Percentiles rank a stretch among this genome's conserved stretches.
These are phyloP conservation scores for Aspergillus bertholletiae DNA, from an alignment of 495 filamentous ascomycete species.

Conservation along the genomic window DNA sequence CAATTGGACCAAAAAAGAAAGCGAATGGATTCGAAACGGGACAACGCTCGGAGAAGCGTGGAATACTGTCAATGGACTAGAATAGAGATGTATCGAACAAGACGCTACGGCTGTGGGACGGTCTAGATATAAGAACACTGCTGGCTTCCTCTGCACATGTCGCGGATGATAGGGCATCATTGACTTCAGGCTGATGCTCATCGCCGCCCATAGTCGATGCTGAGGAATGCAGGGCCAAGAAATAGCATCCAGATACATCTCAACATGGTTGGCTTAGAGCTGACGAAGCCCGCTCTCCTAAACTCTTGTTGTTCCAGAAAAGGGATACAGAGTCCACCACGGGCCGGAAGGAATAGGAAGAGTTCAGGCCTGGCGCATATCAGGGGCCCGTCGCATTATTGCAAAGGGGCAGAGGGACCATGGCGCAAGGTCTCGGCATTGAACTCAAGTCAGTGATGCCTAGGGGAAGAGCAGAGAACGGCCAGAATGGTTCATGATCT, in stretches of 20 bases:
- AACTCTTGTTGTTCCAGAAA: conserved; percentile 5
- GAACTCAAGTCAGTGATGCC: neutral
- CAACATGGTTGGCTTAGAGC: conserved; percentile 8
- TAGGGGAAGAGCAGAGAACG: neutral
- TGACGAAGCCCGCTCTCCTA: conserved; percentile 4
- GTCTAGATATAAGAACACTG: neutral
- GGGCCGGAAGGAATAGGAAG: conserved; percentile 7
- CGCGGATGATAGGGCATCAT: conserved; percentile 1
- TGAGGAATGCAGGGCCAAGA: neutral
- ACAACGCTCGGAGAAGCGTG: neutral
- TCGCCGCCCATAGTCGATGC: neutral
- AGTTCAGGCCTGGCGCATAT: conserved; percentile 2
- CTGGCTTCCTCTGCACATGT: neutral
- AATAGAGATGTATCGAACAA: neutral
- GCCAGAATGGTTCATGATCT: conserved; percentile 8
- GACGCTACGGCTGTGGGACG: neutral
- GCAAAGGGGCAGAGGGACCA: conserved; percentile 1
- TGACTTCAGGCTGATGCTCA: conserved; percentile 4
- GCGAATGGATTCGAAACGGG: neutral
- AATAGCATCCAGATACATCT: neutral
- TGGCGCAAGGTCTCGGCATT: conserved; percentile 5
- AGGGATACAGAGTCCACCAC: conserved; percentile 1
- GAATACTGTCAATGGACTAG: neutral
- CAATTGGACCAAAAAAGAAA: neutral
- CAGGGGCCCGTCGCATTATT: conserved; percentile 3